These are phyloP conservation scores for Drechslera avenae DNA, from an alignment of 2,329 filamentous ascomycete species.

Conservation along the genomic window DNA sequence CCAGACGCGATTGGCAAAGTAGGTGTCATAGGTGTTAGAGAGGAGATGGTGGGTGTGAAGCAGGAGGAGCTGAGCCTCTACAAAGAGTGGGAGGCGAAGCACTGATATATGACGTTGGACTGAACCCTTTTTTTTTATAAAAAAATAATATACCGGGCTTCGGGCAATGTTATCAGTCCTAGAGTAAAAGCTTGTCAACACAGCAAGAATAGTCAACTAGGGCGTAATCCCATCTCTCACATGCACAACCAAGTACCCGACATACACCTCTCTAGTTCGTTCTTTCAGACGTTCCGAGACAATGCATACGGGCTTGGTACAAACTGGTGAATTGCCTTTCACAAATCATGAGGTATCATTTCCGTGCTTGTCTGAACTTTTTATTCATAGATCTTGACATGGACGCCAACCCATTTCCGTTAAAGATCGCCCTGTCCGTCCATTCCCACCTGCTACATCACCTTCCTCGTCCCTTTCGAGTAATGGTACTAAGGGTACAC, in stretches of 20 bases:
- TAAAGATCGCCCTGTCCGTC: constrained; percentile 45
- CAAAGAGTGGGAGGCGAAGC: constrained; percentile 44
- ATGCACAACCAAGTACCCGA: too few species aligned
- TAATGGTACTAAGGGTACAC: constrained; percentile 48
- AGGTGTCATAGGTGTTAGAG: constrained; percentile 69
- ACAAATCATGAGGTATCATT: constrained; percentile 22
- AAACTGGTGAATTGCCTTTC: constrained; percentile 10
- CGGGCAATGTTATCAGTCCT: neutral
- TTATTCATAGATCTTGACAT: constrained; percentile 51
- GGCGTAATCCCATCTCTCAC: too few species aligned
- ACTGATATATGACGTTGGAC: neutral
- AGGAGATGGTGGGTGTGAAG: constrained; percentile 71
- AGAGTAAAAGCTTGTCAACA: constrained; percentile 6
- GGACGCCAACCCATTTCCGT: constrained; percentile 48
- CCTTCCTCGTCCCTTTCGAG: constrained; percentile 39
- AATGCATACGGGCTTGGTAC: neutral
- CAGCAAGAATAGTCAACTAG: neutral
- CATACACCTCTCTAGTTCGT: too few species aligned
- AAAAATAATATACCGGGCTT: neutral
- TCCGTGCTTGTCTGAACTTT: constrained; percentile 44
- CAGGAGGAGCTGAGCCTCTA: constrained; percentile 50
- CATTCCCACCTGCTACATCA: constrained; percentile 39
- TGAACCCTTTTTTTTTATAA: neutral
- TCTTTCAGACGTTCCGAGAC: too few species aligned
- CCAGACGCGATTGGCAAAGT: constrained; percentile 58